A percentile compares a stretch with the other conserved stretches of the same genome.
phyloP scores from a whole-genome alignment of 495 filamentous ascomycete genomes.

The Daldinia concentrica region DNA sequence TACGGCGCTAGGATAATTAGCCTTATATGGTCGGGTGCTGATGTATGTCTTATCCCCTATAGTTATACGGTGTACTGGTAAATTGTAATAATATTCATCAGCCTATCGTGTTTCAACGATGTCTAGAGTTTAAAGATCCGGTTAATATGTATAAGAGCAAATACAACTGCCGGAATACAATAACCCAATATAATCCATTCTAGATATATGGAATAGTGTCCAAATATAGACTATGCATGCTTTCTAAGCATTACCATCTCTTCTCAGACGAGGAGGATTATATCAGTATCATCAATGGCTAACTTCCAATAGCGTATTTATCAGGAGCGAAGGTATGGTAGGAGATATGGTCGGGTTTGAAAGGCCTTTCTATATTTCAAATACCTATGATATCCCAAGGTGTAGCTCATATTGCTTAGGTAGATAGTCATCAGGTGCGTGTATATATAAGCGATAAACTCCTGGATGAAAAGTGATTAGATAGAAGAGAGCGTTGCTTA shows the following conservation, averaged over 20 bases:
- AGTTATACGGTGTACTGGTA: neutral
- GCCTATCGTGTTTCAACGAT: neutral
- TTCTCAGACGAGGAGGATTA: too few species aligned
- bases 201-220: neutral
- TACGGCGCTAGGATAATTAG: constrained; percentile 14
- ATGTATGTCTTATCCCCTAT: neutral
- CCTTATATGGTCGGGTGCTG: neutral
- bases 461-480: too few species aligned
- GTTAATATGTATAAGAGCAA: constrained; percentile 3
- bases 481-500: too few species aligned
- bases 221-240: neutral
- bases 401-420: too few species aligned
- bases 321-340: too few species aligned
- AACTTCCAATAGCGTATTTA: too few species aligned
- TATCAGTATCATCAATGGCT: too few species aligned
- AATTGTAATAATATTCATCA: constrained; percentile 6
- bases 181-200: neutral
- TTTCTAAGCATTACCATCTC: neutral
- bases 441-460: too few species aligned
- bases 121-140: neutral
- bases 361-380: too few species aligned
- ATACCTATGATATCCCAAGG: too few species aligned
- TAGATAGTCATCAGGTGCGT: too few species aligned
- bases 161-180: neutral
- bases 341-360: too few species aligned